phyloP scores from a whole-genome alignment of 1,284 basidiomycete species.

The Cystobasidiaceae sp. region DNA sequence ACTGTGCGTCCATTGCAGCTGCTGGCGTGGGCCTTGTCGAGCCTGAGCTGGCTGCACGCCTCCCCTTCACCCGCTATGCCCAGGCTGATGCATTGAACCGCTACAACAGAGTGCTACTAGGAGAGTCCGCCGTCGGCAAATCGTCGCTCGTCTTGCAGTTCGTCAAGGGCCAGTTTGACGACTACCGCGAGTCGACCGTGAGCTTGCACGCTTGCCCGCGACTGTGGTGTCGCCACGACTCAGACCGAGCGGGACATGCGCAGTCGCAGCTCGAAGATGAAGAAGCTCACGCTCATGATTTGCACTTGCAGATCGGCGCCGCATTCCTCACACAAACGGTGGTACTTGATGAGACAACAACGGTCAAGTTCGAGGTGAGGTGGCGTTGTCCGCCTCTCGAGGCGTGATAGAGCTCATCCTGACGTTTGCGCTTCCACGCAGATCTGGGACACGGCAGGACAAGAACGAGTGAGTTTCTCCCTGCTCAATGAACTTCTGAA shows the following conservation, averaged over 20 bases:
- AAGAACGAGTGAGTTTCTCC: conserved; percentile 60
- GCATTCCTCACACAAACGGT: conserved; percentile 96
- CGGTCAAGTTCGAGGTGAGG: conserved; percentile 79
- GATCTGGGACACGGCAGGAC: conserved; percentile 76
- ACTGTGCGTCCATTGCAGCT: conserved; percentile 6
- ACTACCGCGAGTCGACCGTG: conserved; percentile 67
- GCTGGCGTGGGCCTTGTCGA: neutral
- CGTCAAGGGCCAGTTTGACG: conserved; percentile 95
- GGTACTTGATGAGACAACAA: conserved; percentile 77
- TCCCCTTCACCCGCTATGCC: neutral
- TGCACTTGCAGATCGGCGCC: conserved; percentile 53
- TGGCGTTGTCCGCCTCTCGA: neutral
- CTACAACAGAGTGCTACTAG: conserved; percentile 49
- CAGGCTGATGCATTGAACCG: conserved; percentile 1
- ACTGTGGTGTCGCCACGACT: neutral
- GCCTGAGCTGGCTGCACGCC: neutral
- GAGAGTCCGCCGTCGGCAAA: conserved; percentile 96
- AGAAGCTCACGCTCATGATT: no score
- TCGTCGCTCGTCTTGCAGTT: conserved; percentile 92
- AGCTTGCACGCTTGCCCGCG: neutral
- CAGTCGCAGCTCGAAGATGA: no score
- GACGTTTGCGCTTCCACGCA: conserved; percentile 21
- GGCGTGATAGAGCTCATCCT: no score
- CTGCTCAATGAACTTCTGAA: neutral
- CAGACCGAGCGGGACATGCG: neutral